A percentile compares a stretch with the other conserved stretches of the same genome.
Conservation (phyloP, 768 basidiomycete genomes). For the Kwoniella newhampshirensis region DNA sequence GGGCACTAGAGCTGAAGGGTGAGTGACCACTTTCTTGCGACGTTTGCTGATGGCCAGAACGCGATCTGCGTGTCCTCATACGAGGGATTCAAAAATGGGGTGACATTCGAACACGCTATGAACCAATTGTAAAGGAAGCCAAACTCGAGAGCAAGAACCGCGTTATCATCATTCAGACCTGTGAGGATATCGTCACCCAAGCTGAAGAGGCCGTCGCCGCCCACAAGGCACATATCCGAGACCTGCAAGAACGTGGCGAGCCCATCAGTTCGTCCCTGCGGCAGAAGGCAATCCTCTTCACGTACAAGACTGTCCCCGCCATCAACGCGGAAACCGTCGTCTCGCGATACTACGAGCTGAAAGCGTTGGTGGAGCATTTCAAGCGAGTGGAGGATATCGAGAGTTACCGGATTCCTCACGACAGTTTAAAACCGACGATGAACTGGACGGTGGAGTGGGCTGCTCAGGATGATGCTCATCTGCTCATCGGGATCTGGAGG, state of each 20-base stretch:
- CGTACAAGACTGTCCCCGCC: constrained; percentile 81
- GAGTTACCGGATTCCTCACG: constrained; percentile 83
- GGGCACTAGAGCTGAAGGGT: constrained; percentile 87
- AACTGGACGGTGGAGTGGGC: constrained; percentile 98
- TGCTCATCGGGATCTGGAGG: constrained; percentile 86
- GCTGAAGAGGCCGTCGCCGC: constrained; percentile 81
- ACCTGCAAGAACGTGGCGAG: constrained; percentile 75
- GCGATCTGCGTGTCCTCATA: constrained; percentile 91
- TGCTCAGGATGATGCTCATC: constrained; percentile 85
- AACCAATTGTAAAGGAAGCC: constrained; percentile 83
- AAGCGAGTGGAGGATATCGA: constrained; percentile 70
- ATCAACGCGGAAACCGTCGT: constrained; percentile 98
- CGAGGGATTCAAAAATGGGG: constrained; percentile 97
- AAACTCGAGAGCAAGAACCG: constrained; percentile 93
- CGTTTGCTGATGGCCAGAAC: constrained; percentile 58
- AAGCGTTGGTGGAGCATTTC: constrained; percentile 79
- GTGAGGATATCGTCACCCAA: constrained; percentile 87
- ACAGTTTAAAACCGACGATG: constrained; percentile 86
- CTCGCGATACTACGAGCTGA: constrained; percentile 81
- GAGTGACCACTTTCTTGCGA: constrained; percentile 10
- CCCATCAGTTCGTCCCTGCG: constrained; percentile 88
- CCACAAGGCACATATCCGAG: constrained; percentile 75
- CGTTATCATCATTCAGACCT: constrained; percentile 81
- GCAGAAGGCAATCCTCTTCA: constrained; percentile 93
- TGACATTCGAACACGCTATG: constrained; percentile 90